A percentile compares a stretch with the other conserved stretches of the same genome.
phyloP scores from a whole-genome alignment of 352 stramenopile genomes.

The Globisporangium cystogenes region DNA sequence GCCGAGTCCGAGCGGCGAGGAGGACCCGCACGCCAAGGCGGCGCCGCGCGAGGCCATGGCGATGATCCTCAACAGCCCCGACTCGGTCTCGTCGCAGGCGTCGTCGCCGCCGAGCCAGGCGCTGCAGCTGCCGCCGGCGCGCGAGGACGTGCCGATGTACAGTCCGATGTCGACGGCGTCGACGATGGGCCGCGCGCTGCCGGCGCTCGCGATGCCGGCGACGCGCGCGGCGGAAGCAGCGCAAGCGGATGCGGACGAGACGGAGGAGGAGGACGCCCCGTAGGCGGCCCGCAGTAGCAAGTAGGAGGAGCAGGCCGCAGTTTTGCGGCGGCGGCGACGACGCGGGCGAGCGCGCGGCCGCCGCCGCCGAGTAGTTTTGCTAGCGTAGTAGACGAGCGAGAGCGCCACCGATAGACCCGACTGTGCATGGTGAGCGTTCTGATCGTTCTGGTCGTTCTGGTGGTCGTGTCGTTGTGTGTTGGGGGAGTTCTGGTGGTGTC shows the following conservation, averaged over 20 bases:
- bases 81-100: conserved; percentile 8
- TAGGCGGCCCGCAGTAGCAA: conserved; percentile 1
- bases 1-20: neutral
- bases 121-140: neutral
- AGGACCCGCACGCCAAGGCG: neutral
- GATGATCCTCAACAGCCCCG: conserved; percentile 69
- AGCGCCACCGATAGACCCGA: conserved; percentile 1
- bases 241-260: neutral
- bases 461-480: neutral
- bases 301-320: conserved; percentile 1
- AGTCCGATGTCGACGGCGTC: conserved; percentile 14
- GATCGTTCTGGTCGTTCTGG: neutral
- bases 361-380: conserved; percentile 11
- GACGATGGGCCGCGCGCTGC: conserved; percentile 14
- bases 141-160: conserved; percentile 11
- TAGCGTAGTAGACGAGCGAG: conserved; percentile 6
- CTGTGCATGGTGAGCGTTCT: neutral
- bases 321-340: neutral
- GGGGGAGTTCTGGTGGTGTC: too few species aligned
- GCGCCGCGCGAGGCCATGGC: conserved; percentile 41
- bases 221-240: neutral
- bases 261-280: neutral
- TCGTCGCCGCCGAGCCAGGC: neutral
- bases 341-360: conserved; percentile 1
- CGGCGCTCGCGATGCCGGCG: conserved; percentile 14